These are phyloP conservation scores for Pythium brachiatum DNA, from an alignment of 352 stramenopile species.

Conservation along the genomic window DNA sequence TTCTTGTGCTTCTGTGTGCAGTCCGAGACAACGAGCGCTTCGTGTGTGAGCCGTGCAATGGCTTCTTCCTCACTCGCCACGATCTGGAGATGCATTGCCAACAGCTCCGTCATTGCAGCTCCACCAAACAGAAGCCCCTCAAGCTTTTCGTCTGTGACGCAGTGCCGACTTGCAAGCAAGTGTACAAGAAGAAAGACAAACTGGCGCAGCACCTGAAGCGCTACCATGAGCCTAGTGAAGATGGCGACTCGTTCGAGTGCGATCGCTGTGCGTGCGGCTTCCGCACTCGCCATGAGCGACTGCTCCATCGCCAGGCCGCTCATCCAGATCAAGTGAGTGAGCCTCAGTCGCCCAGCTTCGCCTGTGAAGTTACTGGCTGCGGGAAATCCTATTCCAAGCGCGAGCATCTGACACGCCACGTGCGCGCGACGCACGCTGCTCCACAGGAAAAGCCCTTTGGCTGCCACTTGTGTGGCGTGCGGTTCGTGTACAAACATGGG, in stretches of 20 bases:
- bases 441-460: conserved; percentile 44
- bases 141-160: conserved; percentile 17
- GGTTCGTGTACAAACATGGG: conserved; percentile 71
- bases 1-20: neutral
- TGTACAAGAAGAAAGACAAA: conserved; percentile 31
- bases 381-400: conserved; percentile 60
- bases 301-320: conserved; percentile 19
- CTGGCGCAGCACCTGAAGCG: conserved; percentile 20
- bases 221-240: conserved; percentile 13
- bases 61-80: conserved; percentile 14
- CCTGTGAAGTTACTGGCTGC: conserved; percentile 39
- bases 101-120: neutral
- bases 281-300: conserved; percentile 29
- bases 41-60: conserved; percentile 10
- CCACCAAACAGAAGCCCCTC: neutral
- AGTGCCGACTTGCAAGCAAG: conserved; percentile 9
- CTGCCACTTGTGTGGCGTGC: conserved; percentile 52
- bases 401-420: conserved; percentile 61
- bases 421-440: conserved; percentile 39
- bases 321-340: conserved; percentile 14
- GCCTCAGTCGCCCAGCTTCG: conserved; percentile 34
- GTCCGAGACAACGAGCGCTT: conserved; percentile 11
- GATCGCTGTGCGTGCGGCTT: conserved; percentile 18
- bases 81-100: conserved; percentile 8
- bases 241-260: conserved; percentile 19